Conservation (phyloP, 805 yeast genomes). For the Yarrowia hollandica region DNA sequence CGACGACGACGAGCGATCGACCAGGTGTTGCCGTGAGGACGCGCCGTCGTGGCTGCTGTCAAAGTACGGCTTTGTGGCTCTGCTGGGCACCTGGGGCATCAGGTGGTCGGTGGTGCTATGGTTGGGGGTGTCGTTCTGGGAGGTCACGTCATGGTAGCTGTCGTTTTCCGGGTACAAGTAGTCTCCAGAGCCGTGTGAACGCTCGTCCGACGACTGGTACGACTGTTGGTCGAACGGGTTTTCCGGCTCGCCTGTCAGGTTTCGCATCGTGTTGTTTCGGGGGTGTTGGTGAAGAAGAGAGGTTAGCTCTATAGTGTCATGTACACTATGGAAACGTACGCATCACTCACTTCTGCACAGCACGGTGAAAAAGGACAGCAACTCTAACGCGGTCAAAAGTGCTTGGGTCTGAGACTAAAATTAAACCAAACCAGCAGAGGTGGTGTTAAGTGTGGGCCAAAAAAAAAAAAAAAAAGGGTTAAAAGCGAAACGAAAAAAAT, state of each 20-base stretch:
- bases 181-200: constrained; percentile 26
- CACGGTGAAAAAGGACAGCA: too few species aligned
- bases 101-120: constrained; percentile 5
- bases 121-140: not conserved
- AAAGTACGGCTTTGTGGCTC: constrained; percentile 24
- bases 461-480: too few species aligned
- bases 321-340: too few species aligned
- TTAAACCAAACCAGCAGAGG: too few species aligned
- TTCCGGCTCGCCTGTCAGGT: constrained; percentile 25
- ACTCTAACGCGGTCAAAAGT: not conserved
- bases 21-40: constrained; percentile 20
- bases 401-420: too few species aligned
- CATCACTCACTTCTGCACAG: too few species aligned
- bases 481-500: too few species aligned
- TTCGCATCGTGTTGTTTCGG: constrained; percentile 1
- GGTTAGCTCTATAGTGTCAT: too few species aligned
- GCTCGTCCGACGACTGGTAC: constrained; percentile 27
- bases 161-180: constrained; percentile 18
- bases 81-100: constrained; percentile 17
- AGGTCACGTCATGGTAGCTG: not conserved
- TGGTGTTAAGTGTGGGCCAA: too few species aligned
- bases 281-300: not conserved
- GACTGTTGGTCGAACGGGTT: constrained; percentile 29
- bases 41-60: constrained; percentile 16
- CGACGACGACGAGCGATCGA: constrained; percentile 3